Percentiles rank a stretch among this genome's conserved stretches.
These are phyloP conservation scores for Kwoniella shivajii DNA, from an alignment of 1,284 basidiomycete genomes.

Conservation along the genomic window DNA sequence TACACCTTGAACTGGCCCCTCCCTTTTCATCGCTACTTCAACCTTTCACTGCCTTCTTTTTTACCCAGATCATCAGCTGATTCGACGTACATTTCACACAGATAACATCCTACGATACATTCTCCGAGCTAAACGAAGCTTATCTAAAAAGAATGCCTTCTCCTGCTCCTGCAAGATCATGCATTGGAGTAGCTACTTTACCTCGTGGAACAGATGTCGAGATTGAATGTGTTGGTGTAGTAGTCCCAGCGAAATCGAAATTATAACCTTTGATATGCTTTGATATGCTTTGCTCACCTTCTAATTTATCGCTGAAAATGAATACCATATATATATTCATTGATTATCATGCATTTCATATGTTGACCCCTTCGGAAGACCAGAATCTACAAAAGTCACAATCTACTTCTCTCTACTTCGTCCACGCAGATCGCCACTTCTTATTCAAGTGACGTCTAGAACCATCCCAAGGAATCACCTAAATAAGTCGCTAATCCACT, in stretches of 20 bases:
- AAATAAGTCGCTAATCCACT: constrained; percentile 42
- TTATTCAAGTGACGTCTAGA: no score
- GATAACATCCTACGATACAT: constrained; percentile 40
- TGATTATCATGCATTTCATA: neutral
- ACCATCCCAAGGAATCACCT: constrained; percentile 47
- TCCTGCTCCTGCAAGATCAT: constrained; percentile 65
- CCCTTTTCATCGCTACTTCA: no score
- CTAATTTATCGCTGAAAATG: no score
- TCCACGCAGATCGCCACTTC: no score
- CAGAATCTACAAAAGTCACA: no score
- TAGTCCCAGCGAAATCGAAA: constrained; percentile 17
- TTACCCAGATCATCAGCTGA: neutral
- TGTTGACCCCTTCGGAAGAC: no score
- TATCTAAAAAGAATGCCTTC: constrained; percentile 32
- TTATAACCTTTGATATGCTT: constrained; percentile 13
- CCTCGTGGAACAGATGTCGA: constrained; percentile 64
- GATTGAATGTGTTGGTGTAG: constrained; percentile 63
- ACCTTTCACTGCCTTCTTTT: neutral
- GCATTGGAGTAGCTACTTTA: constrained; percentile 63
- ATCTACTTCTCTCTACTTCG: no score
- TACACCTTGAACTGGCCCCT: no score
- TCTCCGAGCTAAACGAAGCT: constrained; percentile 33
- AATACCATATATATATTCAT: no score
- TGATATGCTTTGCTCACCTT: no score
- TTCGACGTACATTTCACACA: constrained; percentile 3